phyloP scores from a whole-genome alignment of 2,329 filamentous ascomycete genomes.

The Penicillium frequentans region DNA sequence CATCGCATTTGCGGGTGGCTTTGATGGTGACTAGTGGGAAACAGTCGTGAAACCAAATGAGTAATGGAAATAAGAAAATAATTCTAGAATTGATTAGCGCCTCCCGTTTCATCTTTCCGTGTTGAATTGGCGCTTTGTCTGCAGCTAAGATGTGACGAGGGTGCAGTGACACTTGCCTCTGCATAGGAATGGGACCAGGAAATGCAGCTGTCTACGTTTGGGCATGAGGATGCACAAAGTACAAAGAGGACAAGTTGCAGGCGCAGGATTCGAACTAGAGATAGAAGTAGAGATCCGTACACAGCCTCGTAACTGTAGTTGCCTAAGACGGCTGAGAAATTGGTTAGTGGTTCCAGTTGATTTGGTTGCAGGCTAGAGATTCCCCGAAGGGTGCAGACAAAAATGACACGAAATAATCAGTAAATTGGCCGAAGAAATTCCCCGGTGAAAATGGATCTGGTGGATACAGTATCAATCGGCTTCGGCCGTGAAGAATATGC shows the following conservation, averaged over 20 bases:
- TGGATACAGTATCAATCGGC: neutral
- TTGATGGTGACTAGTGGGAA: neutral
- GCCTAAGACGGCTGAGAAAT: neutral
- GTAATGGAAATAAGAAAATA: neutral
- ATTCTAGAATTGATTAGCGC: neutral
- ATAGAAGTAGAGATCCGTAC: neutral
- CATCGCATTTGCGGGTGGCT: neutral
- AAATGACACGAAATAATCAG: neutral
- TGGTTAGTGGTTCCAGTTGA: no score
- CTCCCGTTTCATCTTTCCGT: neutral
- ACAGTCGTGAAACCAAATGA: neutral
- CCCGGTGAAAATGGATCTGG: neutral
- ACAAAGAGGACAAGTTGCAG: neutral
- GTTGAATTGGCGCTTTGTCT: neutral
- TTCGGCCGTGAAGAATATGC: neutral
- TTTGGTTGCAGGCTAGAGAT: neutral
- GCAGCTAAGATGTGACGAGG: slow-evolving; percentile 2
- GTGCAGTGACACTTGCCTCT: slow-evolving; percentile 1
- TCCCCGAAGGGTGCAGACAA: neutral
- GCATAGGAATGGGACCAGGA: neutral
- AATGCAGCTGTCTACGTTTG: neutral
- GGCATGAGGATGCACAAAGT: neutral
- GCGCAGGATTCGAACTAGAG: neutral
- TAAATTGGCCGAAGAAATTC: neutral
- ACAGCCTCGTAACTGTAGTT: neutral